Evolutionary conservation across 495 filamentous ascomycete genomes (phyloP).

Genomic region (Hyaloscypha bicolor): DNA sequence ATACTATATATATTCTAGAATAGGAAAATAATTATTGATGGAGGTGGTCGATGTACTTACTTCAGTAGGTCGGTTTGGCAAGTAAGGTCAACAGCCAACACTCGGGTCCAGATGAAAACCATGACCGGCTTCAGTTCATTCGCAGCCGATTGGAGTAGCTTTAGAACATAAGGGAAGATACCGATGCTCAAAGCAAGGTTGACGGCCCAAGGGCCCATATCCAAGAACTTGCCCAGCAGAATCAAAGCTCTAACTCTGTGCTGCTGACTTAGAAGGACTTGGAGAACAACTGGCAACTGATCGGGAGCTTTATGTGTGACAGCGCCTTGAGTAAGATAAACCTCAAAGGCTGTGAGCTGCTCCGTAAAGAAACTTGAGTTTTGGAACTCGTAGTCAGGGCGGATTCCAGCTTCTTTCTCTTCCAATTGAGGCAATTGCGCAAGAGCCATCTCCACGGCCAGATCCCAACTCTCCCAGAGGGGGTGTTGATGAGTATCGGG

Average conservation of each 20-base stretch:
- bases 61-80: conserved; percentile 93
- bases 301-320: conserved; percentile 83
- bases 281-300: conserved; percentile 93
- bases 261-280: conserved; percentile 93
- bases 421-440: conserved; percentile 85
- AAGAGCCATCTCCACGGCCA: conserved; percentile 96
- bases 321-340: conserved; percentile 89
- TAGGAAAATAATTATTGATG: background rate
- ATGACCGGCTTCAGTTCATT: conserved; percentile 96
- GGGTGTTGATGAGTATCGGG: conserved; percentile 92
- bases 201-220: conserved; percentile 96
- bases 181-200: conserved; percentile 95
- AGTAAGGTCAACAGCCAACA: conserved; percentile 91
- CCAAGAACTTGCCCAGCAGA: conserved; percentile 88
- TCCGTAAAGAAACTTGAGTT: conserved; percentile 97
- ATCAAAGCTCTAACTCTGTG: conserved; percentile 93
- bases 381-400: conserved; percentile 83
- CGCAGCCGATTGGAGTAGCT: conserved; percentile 92
- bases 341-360: conserved; percentile 95
- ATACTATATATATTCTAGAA: background rate
- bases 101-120: conserved; percentile 99
- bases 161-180: conserved; percentile 97
- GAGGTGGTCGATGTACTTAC: conserved; percentile 7
- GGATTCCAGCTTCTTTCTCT: conserved; percentile 64
- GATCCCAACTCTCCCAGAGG: conserved; percentile 96